Evolutionary conservation across 768 basidiomycete species (phyloP).

Genomic region (Leccinum fibrillosum): DNA sequence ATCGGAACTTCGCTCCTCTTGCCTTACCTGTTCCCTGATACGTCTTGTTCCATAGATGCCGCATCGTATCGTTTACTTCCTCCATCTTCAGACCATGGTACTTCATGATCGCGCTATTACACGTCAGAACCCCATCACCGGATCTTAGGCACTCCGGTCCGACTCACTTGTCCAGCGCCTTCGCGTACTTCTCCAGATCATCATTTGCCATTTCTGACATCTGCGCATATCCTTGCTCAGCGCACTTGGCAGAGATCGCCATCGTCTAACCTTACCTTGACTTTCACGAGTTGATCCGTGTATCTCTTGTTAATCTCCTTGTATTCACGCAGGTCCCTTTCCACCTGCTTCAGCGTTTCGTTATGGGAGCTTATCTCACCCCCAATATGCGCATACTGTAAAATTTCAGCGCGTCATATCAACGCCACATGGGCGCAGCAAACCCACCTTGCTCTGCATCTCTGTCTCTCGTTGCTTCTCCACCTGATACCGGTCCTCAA

Average conservation of each 20-base stretch:
- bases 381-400: conserved; percentile 72
- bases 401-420: not conserved
- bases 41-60: conserved; percentile 96
- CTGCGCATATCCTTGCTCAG: conserved; percentile 36
- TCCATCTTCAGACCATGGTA: conserved; percentile 98
- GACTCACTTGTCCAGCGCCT: conserved; percentile 91
- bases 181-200: conserved; percentile 96
- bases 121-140: conserved; percentile 11
- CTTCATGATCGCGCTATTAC: conserved; percentile 90
- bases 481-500: conserved; percentile 72
- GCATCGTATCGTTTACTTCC: conserved; percentile 98
- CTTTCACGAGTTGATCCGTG: conserved; percentile 87
- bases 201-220: conserved; percentile 97
- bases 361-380: conserved; percentile 79
- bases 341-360: conserved; percentile 60
- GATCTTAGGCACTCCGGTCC: not conserved
- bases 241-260: not conserved
- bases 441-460: conserved; percentile 61
- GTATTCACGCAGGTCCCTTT: conserved; percentile 78
- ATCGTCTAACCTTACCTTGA: conserved; percentile 61
- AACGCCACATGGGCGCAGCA: not conserved
- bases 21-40: conserved; percentile 93
- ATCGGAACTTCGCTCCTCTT: not conserved
- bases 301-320: conserved; percentile 84
- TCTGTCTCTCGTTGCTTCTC: conserved; percentile 73